Conservation (phyloP, 176 grass and related monocot genomes). For the Leersia perrieri region DNA sequence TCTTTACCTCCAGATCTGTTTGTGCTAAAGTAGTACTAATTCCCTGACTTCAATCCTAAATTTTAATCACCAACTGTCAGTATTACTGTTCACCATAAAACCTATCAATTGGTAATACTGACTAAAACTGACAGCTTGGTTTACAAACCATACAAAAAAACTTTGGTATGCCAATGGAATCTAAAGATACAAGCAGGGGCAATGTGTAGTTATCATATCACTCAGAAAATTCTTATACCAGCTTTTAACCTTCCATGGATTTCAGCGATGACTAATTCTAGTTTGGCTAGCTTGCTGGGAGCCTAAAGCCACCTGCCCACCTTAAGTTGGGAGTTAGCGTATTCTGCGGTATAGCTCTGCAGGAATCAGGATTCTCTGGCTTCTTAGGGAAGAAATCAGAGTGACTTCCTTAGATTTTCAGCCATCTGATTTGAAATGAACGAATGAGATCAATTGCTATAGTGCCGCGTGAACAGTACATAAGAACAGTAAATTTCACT, state of each 20-base stretch:
- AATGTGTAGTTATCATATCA: no score
- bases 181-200: no score
- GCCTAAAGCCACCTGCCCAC: neutral
- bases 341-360: neutral
- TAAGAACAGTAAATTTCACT: no score
- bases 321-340: neutral
- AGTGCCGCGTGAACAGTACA: no score
- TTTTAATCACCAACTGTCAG: neutral
- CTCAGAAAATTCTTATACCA: no score
- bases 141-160: neutral
- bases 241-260: no score
- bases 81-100: neutral
- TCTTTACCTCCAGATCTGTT: neutral
- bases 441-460: no score
- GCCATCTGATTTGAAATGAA: no score
- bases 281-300: neutral
- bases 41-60: neutral
- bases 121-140: neutral
- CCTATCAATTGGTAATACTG: neutral
- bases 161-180: no score
- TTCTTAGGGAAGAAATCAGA: no score
- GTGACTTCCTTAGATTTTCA: no score
- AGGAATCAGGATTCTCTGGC: no score
- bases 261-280: neutral
- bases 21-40: constrained; percentile 9